Evolutionary conservation across 441 rosid genomes (phyloP).

Genomic region (Codiaeum variegatum): DNA sequence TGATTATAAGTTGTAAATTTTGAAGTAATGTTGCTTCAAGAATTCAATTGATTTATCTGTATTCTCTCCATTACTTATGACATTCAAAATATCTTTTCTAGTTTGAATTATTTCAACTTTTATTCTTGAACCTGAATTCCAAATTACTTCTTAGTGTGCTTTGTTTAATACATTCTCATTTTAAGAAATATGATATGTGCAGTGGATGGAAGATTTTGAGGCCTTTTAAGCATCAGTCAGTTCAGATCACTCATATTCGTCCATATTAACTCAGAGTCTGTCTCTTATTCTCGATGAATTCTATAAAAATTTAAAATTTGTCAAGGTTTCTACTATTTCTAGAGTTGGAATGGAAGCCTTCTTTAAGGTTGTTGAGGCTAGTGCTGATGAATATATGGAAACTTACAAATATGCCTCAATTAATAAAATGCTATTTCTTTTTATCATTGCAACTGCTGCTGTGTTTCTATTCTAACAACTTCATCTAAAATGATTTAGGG

Average conservation of each 20-base stretch:
- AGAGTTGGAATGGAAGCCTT: constrained; percentile 87
- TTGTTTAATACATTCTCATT: constrained; percentile 1
- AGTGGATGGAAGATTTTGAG: constrained; percentile 98
- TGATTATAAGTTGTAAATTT: not conserved
- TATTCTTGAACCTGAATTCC: not conserved
- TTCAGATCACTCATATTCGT: constrained; percentile 63
- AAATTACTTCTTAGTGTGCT: not conserved
- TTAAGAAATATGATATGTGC: constrained; percentile 21
- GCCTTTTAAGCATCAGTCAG: constrained; percentile 76
- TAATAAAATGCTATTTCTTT: not conserved
- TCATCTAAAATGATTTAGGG: constrained; percentile 34
- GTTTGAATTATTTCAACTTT: not conserved
- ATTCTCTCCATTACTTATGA: not conserved
- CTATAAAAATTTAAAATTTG: constrained; percentile 70
- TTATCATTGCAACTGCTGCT: not conserved
- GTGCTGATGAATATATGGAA: constrained; percentile 85
- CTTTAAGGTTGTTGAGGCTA: constrained; percentile 76
- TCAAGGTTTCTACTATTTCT: constrained; percentile 88
- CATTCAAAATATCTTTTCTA: not conserved
- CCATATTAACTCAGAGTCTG: constrained; percentile 76
- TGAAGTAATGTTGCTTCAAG: not conserved
- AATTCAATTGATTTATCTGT: not conserved
- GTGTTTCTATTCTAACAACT: not conserved
- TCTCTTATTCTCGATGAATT: constrained; percentile 79
- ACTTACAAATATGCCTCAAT: constrained; percentile 59